Conservation (phyloP, 768 basidiomycete genomes). For the Cytidiella melzeri region DNA sequence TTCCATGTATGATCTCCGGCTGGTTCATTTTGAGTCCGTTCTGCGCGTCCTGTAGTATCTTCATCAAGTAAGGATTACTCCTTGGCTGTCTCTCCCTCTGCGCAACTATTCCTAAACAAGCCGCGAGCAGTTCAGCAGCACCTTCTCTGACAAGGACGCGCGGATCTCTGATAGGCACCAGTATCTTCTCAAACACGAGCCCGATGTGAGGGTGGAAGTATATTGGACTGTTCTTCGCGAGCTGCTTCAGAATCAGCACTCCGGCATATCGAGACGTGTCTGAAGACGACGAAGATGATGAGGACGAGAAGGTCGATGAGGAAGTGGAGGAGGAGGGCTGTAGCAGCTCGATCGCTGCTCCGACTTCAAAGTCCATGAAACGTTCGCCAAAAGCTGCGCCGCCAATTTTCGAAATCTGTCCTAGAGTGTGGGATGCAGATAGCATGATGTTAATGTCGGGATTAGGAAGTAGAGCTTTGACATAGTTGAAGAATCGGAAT, state of each 20-base stretch:
- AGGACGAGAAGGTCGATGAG: neutral
- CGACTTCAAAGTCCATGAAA: constrained; percentile 88
- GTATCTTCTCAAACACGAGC: constrained; percentile 88
- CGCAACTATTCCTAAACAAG: constrained; percentile 84
- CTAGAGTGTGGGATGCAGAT: constrained; percentile 87
- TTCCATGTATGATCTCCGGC: constrained; percentile 90
- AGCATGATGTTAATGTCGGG: constrained; percentile 93
- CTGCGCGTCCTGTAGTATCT: constrained; percentile 88
- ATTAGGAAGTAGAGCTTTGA: constrained; percentile 87
- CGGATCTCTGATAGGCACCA: constrained; percentile 82
- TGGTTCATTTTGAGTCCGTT: constrained; percentile 71
- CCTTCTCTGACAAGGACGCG: constrained; percentile 89
- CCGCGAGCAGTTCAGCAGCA: constrained; percentile 89
- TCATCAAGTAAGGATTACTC: constrained; percentile 54
- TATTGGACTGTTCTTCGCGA: constrained; percentile 81
- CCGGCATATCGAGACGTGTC: constrained; percentile 66
- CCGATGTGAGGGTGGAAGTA: constrained; percentile 87
- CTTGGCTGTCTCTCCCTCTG: constrained; percentile 62
- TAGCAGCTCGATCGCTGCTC: constrained; percentile 73
- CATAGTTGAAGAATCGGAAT: constrained; percentile 88
- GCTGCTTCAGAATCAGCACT: constrained; percentile 88
- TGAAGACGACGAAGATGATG: neutral
- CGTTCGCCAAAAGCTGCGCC: constrained; percentile 80
- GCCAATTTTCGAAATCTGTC: constrained; percentile 79
- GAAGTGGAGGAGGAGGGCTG: constrained; percentile 66